Percentiles rank a stretch among this genome's conserved stretches.
Evolutionary conservation across 306 rosid genomes (phyloP).

Genomic region (Rosa chinensis): DNA sequence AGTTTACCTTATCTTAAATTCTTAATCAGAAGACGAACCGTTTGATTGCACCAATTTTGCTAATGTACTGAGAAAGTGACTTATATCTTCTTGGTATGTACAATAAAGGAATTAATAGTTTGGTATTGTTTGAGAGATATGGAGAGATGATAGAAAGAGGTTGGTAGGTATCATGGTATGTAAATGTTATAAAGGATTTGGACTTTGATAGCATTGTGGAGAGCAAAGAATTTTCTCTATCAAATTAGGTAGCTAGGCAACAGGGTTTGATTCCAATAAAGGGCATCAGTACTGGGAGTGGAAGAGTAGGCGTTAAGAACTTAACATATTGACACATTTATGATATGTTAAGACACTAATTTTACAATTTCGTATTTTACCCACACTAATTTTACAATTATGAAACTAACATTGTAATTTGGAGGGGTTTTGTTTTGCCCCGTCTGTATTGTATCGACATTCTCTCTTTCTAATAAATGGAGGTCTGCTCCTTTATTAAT

Average conservation of each 20-base stretch:
- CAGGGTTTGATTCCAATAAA: neutral
- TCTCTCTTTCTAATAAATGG: too few species aligned
- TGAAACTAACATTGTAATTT: too few species aligned
- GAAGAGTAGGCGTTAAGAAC: too few species aligned
- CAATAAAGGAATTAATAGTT: neutral
- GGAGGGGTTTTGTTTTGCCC: too few species aligned
- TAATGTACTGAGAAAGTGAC: constrained; percentile 1
- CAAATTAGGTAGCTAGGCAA: neutral
- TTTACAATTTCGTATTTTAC: too few species aligned
- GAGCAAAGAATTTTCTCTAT: neutral
- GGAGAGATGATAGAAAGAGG: neutral
- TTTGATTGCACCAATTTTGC: neutral
- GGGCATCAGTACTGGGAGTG: neutral
- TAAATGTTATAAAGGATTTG: neutral
- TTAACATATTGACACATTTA: too few species aligned
- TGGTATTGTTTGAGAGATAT: neutral
- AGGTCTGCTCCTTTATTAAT: too few species aligned
- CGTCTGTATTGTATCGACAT: too few species aligned
- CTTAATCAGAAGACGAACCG: neutral
- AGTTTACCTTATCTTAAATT: neutral
- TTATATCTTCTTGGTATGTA: neutral
- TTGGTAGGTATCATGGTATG: neutral
- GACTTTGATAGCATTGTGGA: neutral
- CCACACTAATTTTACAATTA: too few species aligned
- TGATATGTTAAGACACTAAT: too few species aligned